Percentiles rank a stretch among this genome's conserved stretches.
These are phyloP conservation scores for Trametes villosa DNA, from an alignment of 768 basidiomycete species.

Conservation along the genomic window DNA sequence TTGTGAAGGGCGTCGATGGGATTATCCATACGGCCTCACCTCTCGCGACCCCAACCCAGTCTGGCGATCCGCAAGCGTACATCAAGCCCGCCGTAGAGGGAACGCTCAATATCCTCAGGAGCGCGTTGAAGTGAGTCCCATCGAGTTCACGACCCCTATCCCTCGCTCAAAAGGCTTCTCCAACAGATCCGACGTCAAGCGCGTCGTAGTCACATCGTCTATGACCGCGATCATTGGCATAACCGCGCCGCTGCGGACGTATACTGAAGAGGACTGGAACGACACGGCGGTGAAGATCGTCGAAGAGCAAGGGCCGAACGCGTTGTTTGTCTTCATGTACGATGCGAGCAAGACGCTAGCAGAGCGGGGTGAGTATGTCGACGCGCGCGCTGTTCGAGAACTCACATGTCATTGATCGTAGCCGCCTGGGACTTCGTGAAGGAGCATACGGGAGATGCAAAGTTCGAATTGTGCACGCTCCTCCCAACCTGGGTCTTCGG, in stretches of 20 bases:
- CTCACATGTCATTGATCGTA: not conserved
- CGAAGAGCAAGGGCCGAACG: conserved; percentile 52
- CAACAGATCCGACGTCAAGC: no score
- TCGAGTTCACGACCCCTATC: no score
- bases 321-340: conserved; percentile 49
- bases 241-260: conserved; percentile 34
- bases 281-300: conserved; percentile 46
- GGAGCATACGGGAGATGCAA: conserved; percentile 44
- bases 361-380: conserved; percentile 44
- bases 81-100: conserved; percentile 75
- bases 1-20: conserved; percentile 72
- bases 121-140: no score
- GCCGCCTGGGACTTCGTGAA: conserved; percentile 57
- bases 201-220: conserved; percentile 67
- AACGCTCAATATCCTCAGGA: conserved; percentile 63
- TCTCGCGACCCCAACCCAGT: conserved; percentile 47
- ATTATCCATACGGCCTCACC: conserved; percentile 73
- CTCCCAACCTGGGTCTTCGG: conserved; percentile 50
- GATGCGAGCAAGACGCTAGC: conserved; percentile 61
- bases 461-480: conserved; percentile 39
- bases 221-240: conserved; percentile 45
- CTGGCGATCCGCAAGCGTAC: conserved; percentile 52
- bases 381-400: no score
- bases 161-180: no score
- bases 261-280: conserved; percentile 67